A percentile compares a stretch with the other conserved stretches of the same genome.
Evolutionary conservation across 2,329 filamentous ascomycete species (phyloP).

Genomic region (Monosporascus sp.): DNA sequence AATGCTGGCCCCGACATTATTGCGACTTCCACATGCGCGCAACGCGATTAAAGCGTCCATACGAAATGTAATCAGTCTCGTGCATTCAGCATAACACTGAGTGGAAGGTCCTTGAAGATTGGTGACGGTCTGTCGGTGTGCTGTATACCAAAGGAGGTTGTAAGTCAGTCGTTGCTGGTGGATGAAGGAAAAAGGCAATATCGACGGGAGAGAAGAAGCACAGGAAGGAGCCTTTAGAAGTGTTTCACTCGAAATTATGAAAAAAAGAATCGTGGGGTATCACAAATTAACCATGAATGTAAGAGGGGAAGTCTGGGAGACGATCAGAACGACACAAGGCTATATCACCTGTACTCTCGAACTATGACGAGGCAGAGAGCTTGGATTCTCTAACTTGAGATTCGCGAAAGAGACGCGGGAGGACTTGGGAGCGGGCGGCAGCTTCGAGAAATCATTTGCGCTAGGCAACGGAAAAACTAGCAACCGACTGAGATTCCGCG

Average conservation of each 20-base stretch:
- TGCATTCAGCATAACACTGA: neutral
- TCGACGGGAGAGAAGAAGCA: neutral
- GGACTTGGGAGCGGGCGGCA: neutral
- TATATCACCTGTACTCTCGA: neutral
- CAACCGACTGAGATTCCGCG: neutral
- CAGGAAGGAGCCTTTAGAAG: neutral
- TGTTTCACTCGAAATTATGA: conserved; percentile 5
- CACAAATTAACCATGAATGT: conserved; percentile 12
- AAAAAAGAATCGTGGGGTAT: conserved; percentile 18
- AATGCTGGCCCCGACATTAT: conserved; percentile 56
- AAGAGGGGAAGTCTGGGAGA: conserved; percentile 6
- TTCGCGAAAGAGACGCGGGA: neutral
- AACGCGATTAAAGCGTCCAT: conserved; percentile 18
- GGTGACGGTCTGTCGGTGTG: neutral
- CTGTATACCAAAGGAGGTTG: neutral
- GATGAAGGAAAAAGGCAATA: neutral
- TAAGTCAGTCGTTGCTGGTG: neutral
- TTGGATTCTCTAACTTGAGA: neutral
- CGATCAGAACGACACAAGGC: neutral
- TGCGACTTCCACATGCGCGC: conserved; percentile 37
- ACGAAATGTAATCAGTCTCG: conserved; percentile 17
- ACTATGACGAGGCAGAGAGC: neutral
- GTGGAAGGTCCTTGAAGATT: neutral
- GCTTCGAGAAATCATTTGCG: neutral
- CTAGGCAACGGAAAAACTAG: neutral